Conservation (phyloP, 2,329 filamentous ascomycete genomes). For the Colletotrichum aenigma region DNA sequence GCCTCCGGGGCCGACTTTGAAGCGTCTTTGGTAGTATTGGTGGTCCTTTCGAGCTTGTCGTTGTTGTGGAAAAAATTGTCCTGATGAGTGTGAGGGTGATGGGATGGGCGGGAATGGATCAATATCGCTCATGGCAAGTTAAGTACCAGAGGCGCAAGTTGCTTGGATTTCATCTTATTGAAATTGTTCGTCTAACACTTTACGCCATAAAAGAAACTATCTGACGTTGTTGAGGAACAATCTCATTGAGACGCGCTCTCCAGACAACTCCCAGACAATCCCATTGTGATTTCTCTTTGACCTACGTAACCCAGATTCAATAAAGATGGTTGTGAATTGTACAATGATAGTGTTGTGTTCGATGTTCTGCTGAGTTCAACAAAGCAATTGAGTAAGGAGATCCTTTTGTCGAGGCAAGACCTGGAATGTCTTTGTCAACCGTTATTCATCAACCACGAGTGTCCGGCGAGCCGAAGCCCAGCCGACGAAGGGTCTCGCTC, state of each 20-base stretch:
- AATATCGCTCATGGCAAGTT: neutral
- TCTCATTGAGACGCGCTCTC: neutral
- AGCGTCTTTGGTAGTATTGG: neutral
- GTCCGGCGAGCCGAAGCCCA: neutral
- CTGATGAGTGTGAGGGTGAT: neutral
- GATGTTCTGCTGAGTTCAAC: neutral
- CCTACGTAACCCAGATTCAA: neutral
- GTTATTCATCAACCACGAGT: neutral
- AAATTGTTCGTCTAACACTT: neutral
- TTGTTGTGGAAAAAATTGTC: rapidly evolving
- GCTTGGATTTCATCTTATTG: neutral
- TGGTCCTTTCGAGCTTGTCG: neutral
- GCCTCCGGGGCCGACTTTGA: neutral
- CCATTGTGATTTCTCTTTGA: neutral
- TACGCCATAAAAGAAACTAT: neutral
- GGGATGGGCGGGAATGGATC: rapidly evolving
- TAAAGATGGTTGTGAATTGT: neutral
- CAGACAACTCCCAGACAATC: neutral
- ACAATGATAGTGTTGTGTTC: neutral
- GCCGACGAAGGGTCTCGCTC: neutral
- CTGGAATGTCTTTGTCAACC: neutral
- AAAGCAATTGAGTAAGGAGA: neutral
- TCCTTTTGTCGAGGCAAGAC: neutral
- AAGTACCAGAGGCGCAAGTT: rapidly evolving
- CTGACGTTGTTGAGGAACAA: neutral